Evolutionary conservation across 2,329 filamentous ascomycete genomes (phyloP).

Genomic region (Graphiopsis chlorocephala): DNA sequence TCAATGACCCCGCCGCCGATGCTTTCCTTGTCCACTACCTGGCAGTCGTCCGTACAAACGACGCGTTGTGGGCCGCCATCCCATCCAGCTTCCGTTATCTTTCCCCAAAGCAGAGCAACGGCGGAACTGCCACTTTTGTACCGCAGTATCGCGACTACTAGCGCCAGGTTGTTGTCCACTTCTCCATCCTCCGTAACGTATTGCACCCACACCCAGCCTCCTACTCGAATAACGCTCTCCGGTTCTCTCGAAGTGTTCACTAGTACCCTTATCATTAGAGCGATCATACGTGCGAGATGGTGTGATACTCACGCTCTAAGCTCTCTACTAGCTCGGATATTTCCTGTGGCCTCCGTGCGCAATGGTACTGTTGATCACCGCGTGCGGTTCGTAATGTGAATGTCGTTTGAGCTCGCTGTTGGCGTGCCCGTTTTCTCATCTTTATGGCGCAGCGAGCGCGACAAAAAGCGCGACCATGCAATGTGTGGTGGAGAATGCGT

Average conservation of each 20-base stretch:
- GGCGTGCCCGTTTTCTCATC: neutral
- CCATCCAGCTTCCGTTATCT: neutral
- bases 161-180: constrained; percentile 3
- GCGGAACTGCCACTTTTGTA: neutral
- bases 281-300: neutral
- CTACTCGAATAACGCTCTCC: constrained; percentile 2
- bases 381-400: constrained; percentile 1
- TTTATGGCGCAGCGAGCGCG: neutral
- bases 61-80: neutral
- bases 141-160: neutral
- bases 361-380: constrained; percentile 5
- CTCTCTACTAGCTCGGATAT: neutral
- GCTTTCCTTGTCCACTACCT: constrained; percentile 3
- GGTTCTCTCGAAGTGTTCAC: constrained; percentile 1
- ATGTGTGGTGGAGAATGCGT: neutral
- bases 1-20: too few relatives aligned
- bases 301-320: too few relatives aligned
- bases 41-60: constrained; percentile 1
- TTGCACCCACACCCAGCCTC: too few relatives aligned
- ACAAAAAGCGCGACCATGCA: neutral
- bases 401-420: too few relatives aligned
- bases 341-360: neutral
- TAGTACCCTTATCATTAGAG: neutral
- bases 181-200: neutral
- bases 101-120: constrained; percentile 1